These are phyloP conservation scores for Arachis hypogaea DNA, from an alignment of 306 rosid genomes.

Conservation along the genomic window DNA sequence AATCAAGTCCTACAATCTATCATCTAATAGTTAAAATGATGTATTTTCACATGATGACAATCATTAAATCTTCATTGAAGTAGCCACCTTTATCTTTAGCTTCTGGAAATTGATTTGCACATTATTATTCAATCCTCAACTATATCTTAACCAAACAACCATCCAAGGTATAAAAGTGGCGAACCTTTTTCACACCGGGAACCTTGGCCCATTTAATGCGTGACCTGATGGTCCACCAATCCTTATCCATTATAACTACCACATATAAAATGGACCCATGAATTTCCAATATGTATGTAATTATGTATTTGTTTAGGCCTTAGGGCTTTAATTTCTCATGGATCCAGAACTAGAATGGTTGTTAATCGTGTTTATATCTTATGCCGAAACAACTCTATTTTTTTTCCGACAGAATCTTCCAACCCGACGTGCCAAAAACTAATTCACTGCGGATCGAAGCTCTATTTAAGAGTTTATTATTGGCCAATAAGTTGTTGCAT, in stretches of 20 bases:
- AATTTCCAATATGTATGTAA: neutral
- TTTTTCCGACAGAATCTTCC: too few species aligned
- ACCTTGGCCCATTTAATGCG: slow-evolving; percentile 28
- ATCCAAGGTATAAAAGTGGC: slow-evolving; percentile 10
- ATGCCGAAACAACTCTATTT: too few species aligned
- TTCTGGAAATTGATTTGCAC: slow-evolving; percentile 29
- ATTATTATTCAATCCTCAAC: slow-evolving; percentile 1
- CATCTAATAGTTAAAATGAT: too few species aligned
- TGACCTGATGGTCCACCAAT: slow-evolving; percentile 33
- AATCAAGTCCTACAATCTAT: too few species aligned
- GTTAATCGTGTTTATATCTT: too few species aligned
- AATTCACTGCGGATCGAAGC: too few species aligned
- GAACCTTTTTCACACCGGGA: slow-evolving; percentile 34
- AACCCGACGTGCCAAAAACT: too few species aligned
- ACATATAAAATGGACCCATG: neutral
- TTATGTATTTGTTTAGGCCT: neutral
- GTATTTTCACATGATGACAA: too few species aligned
- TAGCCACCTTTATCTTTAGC: neutral
- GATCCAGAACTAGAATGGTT: neutral
- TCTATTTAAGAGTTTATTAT: too few species aligned
- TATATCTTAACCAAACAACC: slow-evolving; percentile 31
- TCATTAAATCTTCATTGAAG: too few species aligned
- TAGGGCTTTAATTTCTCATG: neutral
- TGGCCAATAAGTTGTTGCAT: too few species aligned
- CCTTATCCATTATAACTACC: slow-evolving; percentile 7